These are phyloP conservation scores for Scedosporium apiospermum DNA, from an alignment of 2,329 filamentous ascomycete genomes.

Conservation along the genomic window DNA sequence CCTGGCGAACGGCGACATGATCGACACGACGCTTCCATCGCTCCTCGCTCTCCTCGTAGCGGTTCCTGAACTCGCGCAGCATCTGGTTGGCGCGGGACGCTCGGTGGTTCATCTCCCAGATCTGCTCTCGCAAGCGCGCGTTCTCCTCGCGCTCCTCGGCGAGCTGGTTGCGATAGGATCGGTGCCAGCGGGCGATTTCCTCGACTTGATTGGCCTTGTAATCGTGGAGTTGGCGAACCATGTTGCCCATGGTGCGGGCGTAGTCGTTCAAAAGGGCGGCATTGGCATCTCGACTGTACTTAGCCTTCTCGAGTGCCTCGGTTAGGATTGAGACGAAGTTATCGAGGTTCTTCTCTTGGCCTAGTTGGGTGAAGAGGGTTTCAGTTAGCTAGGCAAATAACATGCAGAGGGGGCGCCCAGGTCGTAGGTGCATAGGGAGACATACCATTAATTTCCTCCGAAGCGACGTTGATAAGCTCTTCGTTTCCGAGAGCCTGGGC, in stretches of 20 bases:
- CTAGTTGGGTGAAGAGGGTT: conserved; percentile 22
- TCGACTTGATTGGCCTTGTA: conserved; percentile 55
- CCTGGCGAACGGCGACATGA: conserved; percentile 42
- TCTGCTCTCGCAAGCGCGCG: conserved; percentile 51
- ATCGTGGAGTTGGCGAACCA: conserved; percentile 55
- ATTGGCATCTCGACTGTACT: conserved; percentile 51
- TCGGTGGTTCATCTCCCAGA: conserved; percentile 56
- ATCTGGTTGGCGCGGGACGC: conserved; percentile 48
- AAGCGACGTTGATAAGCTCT: conserved; percentile 45
- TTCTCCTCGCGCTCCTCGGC: conserved; percentile 58
- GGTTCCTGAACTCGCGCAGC: conserved; percentile 46
- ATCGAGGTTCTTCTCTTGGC: conserved; percentile 51
- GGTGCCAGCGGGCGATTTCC: conserved; percentile 56
- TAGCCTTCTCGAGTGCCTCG: conserved; percentile 52
- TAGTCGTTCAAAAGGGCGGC: conserved; percentile 48
- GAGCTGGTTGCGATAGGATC: conserved; percentile 54
- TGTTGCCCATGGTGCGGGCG: conserved; percentile 43
- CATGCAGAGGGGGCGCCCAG: neutral
- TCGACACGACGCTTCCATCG: conserved; percentile 45
- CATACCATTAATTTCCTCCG: conserved; percentile 48
- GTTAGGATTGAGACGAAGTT: conserved; percentile 50
- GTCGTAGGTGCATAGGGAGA: neutral
- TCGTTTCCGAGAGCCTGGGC: conserved; percentile 45
- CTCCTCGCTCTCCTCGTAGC: conserved; percentile 45
- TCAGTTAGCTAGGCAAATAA: conserved; percentile 1